Evolutionary conservation across 306 rosid species (phyloP).

Genomic region (Cicer cuneatum): DNA sequence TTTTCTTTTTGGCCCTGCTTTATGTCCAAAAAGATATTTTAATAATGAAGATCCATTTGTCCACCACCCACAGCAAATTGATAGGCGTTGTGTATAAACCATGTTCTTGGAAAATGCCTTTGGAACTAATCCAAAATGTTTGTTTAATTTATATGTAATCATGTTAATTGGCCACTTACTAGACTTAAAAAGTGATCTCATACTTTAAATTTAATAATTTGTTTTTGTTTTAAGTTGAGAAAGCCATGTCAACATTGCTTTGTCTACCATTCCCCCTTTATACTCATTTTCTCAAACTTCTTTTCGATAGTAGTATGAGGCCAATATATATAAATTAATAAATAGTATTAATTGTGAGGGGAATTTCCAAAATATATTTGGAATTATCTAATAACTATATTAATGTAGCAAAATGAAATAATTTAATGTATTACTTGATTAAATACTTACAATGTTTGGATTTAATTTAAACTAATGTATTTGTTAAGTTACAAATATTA

Average conservation of each 20-base stretch:
- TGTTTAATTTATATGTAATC: slow-evolving; percentile 35
- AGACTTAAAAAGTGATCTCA: slow-evolving; percentile 9
- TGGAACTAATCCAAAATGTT: slow-evolving; percentile 42
- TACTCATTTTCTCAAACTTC: slow-evolving; percentile 29
- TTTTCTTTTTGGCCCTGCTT: slow-evolving; percentile 32
- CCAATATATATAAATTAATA: slow-evolving; percentile 2
- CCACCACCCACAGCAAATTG: slow-evolving; percentile 38
- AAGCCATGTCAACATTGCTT: slow-evolving; percentile 17
- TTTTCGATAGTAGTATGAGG: slow-evolving; percentile 34
- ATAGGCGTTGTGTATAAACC: slow-evolving; percentile 41
- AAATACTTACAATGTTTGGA: no score
- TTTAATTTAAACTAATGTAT: no score
- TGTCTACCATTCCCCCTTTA: slow-evolving; percentile 26
- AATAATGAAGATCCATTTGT: slow-evolving; percentile 35
- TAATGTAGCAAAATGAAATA: no score
- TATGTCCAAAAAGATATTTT: slow-evolving; percentile 29
- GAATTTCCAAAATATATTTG: no score
- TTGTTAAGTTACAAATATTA: no score
- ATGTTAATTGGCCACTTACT: slow-evolving; percentile 43
- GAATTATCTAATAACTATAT: no score
- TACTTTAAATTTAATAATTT: neutral
- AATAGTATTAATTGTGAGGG: no score
- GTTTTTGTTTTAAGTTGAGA: slow-evolving; percentile 32
- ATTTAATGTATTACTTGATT: no score
- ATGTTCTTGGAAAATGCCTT: slow-evolving; percentile 40